phyloP scores from a whole-genome alignment of 345 rosid species.

The Gossypium raimondii region DNA sequence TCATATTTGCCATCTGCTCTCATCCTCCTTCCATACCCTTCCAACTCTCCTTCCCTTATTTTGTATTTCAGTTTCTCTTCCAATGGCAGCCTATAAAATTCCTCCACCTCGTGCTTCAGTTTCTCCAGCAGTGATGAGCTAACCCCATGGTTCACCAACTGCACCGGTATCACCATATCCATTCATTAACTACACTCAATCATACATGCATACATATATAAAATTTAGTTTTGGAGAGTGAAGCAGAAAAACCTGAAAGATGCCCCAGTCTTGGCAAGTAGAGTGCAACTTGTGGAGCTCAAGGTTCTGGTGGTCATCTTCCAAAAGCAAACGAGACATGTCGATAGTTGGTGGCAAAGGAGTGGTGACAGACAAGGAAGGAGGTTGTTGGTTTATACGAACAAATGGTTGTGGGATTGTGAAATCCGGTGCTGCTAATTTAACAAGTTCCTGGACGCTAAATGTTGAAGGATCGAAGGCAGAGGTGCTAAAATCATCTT shows the following conservation, averaged over 20 bases:
- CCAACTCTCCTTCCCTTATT: constrained; percentile 37
- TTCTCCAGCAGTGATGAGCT: constrained; percentile 32
- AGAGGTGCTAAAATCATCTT: background rate
- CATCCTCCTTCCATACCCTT: constrained; percentile 42
- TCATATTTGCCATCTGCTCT: constrained; percentile 41
- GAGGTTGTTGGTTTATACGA: constrained; percentile 19
- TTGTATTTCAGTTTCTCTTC: constrained; percentile 42
- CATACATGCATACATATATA: background rate
- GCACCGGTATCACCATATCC: background rate
- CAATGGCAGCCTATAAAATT: constrained; percentile 38
- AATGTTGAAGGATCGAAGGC: background rate
- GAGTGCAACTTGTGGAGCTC: constrained; percentile 32
- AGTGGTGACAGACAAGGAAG: background rate
- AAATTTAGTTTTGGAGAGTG: too few species aligned
- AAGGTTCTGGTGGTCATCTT: constrained; percentile 4
- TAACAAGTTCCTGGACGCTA: constrained; percentile 41
- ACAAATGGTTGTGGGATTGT: constrained; percentile 38
- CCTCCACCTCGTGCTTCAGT: constrained; percentile 30
- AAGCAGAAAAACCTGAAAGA: constrained; percentile 31
- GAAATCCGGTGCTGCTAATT: constrained; percentile 20
- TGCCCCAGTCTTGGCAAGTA: constrained; percentile 40
- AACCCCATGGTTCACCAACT: constrained; percentile 39
- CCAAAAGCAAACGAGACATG: constrained; percentile 14
- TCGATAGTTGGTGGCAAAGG: background rate
- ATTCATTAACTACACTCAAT: background rate